These are phyloP conservation scores for Domatiomyces catenatus DNA, from an alignment of 2,329 filamentous ascomycete genomes.

Conservation along the genomic window DNA sequence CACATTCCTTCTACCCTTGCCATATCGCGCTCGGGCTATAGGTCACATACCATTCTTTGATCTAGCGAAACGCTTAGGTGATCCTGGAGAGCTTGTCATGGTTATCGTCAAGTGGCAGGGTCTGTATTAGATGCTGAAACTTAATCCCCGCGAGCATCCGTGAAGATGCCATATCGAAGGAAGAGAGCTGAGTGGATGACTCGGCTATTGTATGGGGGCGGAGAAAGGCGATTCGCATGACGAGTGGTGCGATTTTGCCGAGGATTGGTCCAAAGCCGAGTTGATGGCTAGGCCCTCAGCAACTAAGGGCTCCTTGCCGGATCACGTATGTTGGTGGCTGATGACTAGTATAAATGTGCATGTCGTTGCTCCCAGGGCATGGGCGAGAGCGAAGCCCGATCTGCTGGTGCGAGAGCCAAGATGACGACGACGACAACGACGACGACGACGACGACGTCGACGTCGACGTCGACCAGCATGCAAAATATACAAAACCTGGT, in stretches of 20 bases:
- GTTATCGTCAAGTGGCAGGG: neutral
- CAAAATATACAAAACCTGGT: conserved; percentile 1
- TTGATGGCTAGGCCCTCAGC: too few species aligned
- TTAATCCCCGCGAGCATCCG: too few species aligned
- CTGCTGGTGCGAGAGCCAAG: neutral
- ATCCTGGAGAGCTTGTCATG: neutral
- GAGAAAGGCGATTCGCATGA: neutral
- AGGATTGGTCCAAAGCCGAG: neutral
- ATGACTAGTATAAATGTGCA: neutral
- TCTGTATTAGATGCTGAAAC: neutral
- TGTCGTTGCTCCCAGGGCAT: neutral
- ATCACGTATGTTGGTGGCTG: neutral
- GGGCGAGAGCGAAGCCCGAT: neutral
- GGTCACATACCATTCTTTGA: conserved; percentile 23
- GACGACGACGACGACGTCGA: neutral
- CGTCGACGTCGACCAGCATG: neutral
- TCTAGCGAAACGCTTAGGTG: neutral
- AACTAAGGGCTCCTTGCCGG: too few species aligned
- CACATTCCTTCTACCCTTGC: neutral
- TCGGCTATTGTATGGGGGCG: conserved; percentile 2
- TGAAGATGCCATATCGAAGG: neutral
- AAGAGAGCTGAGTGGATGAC: conserved; percentile 3
- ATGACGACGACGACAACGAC: neutral
- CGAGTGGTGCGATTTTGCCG: conserved; percentile 1
- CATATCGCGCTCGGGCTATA: neutral